phyloP scores from a whole-genome alignment of 2,329 filamentous ascomycete genomes.

The Fusarium transvaalense region DNA sequence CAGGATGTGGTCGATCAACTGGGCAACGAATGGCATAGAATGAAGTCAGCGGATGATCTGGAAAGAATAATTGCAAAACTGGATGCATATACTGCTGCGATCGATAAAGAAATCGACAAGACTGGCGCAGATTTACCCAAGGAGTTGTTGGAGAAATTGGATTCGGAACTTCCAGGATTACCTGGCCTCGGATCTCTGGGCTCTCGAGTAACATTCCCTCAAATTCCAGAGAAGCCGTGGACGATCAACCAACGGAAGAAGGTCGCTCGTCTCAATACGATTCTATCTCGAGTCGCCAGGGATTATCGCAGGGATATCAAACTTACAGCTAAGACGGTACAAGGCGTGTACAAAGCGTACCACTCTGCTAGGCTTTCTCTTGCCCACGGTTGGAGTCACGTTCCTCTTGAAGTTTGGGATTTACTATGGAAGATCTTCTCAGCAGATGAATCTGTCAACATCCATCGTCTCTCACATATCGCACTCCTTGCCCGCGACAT shows the following conservation, averaged over 20 bases:
- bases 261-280: slow-evolving; percentile 54
- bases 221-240: slow-evolving; percentile 55
- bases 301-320: slow-evolving; percentile 48
- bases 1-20: slow-evolving; percentile 53
- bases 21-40: slow-evolving; percentile 49
- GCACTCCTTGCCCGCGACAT: slow-evolving; percentile 75
- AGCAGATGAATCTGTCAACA: slow-evolving; percentile 62
- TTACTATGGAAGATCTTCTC: slow-evolving; percentile 74
- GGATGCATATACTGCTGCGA: slow-evolving; percentile 53
- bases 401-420: slow-evolving; percentile 73
- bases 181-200: slow-evolving; percentile 44
- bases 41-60: slow-evolving; percentile 52
- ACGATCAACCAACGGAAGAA: slow-evolving; percentile 56
- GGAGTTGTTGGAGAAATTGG: slow-evolving; percentile 52
- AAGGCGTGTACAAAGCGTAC: slow-evolving; percentile 64
- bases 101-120: slow-evolving; percentile 54
- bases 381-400: slow-evolving; percentile 61
- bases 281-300: slow-evolving; percentile 48
- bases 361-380: slow-evolving; percentile 60
- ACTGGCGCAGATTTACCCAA: slow-evolving; percentile 50
- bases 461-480: slow-evolving; percentile 71
- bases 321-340: slow-evolving; percentile 54
- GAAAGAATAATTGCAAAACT: slow-evolving; percentile 53
- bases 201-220: slow-evolving; percentile 47
- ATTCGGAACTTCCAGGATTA: slow-evolving; percentile 47